These are phyloP conservation scores for Jatropha podagrica DNA, from an alignment of 441 rosid genomes.

Conservation along the genomic window DNA sequence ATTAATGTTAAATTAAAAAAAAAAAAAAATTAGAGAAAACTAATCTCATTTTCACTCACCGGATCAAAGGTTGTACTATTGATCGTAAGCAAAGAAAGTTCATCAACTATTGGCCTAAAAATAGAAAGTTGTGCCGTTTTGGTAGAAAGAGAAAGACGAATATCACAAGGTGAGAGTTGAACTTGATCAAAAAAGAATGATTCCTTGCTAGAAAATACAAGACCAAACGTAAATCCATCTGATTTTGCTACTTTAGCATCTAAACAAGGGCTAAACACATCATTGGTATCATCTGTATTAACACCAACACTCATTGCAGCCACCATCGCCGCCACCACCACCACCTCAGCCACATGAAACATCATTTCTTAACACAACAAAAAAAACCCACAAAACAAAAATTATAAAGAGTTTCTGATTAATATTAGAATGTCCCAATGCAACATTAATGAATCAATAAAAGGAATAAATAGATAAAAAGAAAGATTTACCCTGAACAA, in stretches of 20 bases:
- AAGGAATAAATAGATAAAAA: neutral
- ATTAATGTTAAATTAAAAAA: too few relatives aligned
- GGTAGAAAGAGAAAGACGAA: conserved; percentile 56
- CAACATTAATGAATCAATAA: neutral
- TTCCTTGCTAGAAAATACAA: conserved; percentile 65
- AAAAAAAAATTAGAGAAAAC: neutral
- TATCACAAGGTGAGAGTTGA: conserved; percentile 89
- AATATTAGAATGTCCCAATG: neutral
- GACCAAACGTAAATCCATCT: conserved; percentile 83
- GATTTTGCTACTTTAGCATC: conserved; percentile 60
- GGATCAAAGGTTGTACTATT: conserved; percentile 43
- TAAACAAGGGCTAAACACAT: conserved; percentile 60
- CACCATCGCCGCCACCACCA: conserved; percentile 14
- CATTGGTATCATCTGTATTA: conserved; percentile 53
- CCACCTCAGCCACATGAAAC: neutral
- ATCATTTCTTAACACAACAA: conserved; percentile 10
- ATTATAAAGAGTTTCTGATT: neutral
- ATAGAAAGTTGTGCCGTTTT: conserved; percentile 58
- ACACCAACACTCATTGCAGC: conserved; percentile 24
- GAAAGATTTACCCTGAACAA: neutral
- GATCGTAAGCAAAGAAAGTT: conserved; percentile 80
- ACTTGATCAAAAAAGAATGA: conserved; percentile 55
- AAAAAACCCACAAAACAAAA: neutral
- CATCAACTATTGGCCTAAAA: conserved; percentile 78
- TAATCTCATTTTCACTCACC: conserved; percentile 35